Evolutionary conservation across 2,329 filamentous ascomycete species (phyloP), one percentile per base, ranked within the genome.

Genomic region (Tolypocladium pustulatum): DNA sequence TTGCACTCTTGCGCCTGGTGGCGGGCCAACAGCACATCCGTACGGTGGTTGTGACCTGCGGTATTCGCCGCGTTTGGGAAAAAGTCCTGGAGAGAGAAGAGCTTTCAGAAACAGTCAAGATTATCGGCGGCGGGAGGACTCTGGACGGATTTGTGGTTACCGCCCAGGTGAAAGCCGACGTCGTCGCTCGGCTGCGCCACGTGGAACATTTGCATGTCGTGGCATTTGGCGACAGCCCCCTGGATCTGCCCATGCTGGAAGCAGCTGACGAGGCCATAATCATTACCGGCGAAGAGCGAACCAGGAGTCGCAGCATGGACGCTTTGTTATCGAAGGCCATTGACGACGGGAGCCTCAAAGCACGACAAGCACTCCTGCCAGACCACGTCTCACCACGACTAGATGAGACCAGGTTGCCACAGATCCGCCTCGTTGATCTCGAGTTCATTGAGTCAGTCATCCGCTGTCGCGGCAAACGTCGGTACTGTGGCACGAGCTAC

Each of bases 171-270:
- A 88, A 87, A 66, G 76, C 70, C 1, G 64, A 63, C 0, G 49
- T 86, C 30, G 79, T 84, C 1, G 56, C 56, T 1, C 70, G 65
- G 2, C 65, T 86, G 25, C 70, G 68, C 57, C 32, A 71, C 0
- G 22, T 22, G 0, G 61, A 76, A 46, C 4, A 68, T 0, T 52
- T 75, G 74, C 82, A 52, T 76, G 78, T 85, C 22, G 78, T 72
- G 66, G 84, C 81, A 0, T 83, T 87, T 62, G 83, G 84, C n/a
- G 83, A 86, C 63, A 83, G 83, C 62, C 73, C 74, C 0, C 60
- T 85, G 8, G 85, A 87, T 62, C 43, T 87, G 22, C 67, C 71
- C 0, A 88, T 88, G 84, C 62, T 87, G 15, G 62, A 61, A 2
- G 63, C 69, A 38, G 84, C 84, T 0, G 68, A 86, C 62, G 60